A percentile compares a stretch with the other conserved stretches of the same genome.
Evolutionary conservation across 2,329 filamentous ascomycete genomes (phyloP).

Genomic region (Fusarium sp.): DNA sequence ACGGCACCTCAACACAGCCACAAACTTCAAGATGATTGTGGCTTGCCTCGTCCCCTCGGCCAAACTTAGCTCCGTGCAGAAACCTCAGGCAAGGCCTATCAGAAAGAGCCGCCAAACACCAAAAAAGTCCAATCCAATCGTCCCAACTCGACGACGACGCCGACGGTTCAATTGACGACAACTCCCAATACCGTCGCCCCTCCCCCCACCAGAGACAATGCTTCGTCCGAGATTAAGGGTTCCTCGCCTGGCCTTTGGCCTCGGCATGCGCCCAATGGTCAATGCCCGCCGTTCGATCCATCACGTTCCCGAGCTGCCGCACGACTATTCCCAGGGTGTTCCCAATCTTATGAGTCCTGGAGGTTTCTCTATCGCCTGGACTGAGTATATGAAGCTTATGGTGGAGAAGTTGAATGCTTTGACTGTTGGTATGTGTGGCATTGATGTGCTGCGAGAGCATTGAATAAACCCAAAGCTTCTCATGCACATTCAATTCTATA

Average conservation of each 20-base stretch:
- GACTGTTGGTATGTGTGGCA: conserved; percentile 71
- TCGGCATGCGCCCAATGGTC: conserved; percentile 53
- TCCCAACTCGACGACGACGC: conserved; percentile 29
- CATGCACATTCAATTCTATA: not conserved
- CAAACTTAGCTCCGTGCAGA: conserved; percentile 39
- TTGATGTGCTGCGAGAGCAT: not conserved
- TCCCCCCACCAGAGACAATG: conserved; percentile 52
- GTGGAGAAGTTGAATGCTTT: conserved; percentile 81
- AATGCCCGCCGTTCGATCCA: conserved; percentile 59
- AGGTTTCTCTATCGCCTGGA: conserved; percentile 83
- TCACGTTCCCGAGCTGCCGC: conserved; percentile 59
- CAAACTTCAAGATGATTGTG: not conserved
- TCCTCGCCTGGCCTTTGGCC: conserved; percentile 58
- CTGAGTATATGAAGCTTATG: conserved; percentile 80
- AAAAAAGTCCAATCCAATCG: conserved; percentile 37
- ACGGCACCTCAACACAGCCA: conserved; percentile 2
- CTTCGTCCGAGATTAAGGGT: conserved; percentile 67
- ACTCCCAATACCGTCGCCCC: conserved; percentile 9
- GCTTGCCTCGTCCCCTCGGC: conserved; percentile 21
- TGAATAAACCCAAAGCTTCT: conserved; percentile 18
- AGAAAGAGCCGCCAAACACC: conserved; percentile 26
- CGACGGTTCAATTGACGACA: conserved; percentile 24
- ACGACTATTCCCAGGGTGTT: conserved; percentile 66
- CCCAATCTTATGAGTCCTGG: conserved; percentile 76
- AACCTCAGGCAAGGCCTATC: conserved; percentile 36